Evolutionary conservation across 176 grass and related monocot genomes (phyloP), one percentile per base, ranked within the genome.

Genomic region (Lolium multiflorum): DNA sequence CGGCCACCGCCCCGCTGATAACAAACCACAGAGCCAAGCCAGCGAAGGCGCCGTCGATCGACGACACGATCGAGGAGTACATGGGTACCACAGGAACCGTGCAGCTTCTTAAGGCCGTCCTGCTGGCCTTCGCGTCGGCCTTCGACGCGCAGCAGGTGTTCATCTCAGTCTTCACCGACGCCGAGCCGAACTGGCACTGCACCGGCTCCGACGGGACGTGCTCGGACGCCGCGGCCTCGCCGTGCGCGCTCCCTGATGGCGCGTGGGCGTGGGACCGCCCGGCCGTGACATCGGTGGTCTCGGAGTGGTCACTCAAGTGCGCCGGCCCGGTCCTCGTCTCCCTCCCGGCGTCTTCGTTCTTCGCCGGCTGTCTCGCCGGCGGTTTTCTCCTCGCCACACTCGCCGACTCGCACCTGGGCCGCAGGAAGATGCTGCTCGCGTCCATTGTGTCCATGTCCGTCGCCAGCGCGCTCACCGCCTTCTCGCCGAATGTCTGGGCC

Each of bases 71-170:
- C 69, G 95, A 97, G 88, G 92, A 56, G 35, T 98, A 90, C 88
- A 85, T 94, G 66, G 89, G 90, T 62, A 37, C 62, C 68, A 78
- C 86, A 9, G 76, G 88, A 65, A 41, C 39, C 0, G n/a, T 38
- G 49, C 96, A 94, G 84, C 83, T 96, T 48, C 14, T 98, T 9
- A 94, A 86, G 49, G 92, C 92, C 55, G 0, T 94, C 46, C 15
- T 98, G 31, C 63, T 96, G 48, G 85, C 93, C 24, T 81, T 98
- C 31, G 88, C 90, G 3, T 94, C 93, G 96, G 74, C 85, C 37
- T 98, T 98, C 87, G 96, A 98, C 76, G 90, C 93, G 11, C 96
- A 98, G 77, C 96, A 98, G 87, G 94, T 91, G 61, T 96, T 98
- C 93, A 92, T 96, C 90, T 90, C 88, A 18, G 93, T 94, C 50